phyloP scores from a whole-genome alignment of 106 monocot species.

The Xerophyta viscosa region DNA sequence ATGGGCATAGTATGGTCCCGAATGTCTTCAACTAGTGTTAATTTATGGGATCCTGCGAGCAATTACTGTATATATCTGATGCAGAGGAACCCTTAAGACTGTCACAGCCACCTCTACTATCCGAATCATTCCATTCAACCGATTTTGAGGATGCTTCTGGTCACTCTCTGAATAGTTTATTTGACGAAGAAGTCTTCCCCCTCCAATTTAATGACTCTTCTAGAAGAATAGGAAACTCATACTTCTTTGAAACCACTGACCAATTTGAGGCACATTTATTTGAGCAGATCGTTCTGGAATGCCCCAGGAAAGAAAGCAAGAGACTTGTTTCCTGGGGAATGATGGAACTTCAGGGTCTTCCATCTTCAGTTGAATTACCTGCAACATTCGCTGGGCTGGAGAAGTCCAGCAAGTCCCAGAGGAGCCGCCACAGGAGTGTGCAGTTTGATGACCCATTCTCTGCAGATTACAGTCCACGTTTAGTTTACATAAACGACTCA shows the following conservation, averaged over 20 bases:
- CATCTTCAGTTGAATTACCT: slow-evolving; percentile 43
- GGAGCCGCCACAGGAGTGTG: slow-evolving; percentile 42
- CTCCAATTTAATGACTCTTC: slow-evolving; percentile 6
- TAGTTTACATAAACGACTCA: slow-evolving; percentile 86
- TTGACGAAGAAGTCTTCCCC: slow-evolving; percentile 2
- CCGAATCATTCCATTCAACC: slow-evolving; percentile 29
- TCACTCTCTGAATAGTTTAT: slow-evolving; percentile 12
- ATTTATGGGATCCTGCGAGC: slow-evolving; percentile 43
- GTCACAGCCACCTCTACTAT: background rate
- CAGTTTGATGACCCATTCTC: slow-evolving; percentile 63
- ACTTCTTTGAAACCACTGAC: slow-evolving; percentile 1
- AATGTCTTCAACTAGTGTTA: slow-evolving; percentile 22
- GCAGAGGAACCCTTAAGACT: slow-evolving; percentile 13
- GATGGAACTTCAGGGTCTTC: slow-evolving; percentile 66
- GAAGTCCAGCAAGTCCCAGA: slow-evolving; percentile 40
- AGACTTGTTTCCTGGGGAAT: slow-evolving; percentile 27
- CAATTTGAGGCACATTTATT: slow-evolving; percentile 20
- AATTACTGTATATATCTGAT: slow-evolving; percentile 22
- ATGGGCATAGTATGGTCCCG: too few species aligned
- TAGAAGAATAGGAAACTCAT: slow-evolving; percentile 12
- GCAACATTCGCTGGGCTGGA: slow-evolving; percentile 20
- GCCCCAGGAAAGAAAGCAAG: slow-evolving; percentile 26
- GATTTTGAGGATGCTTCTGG: slow-evolving; percentile 13
- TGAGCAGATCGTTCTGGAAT: slow-evolving; percentile 45
- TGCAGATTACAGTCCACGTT: slow-evolving; percentile 47